These are phyloP conservation scores for Pleomassaria siparia DNA, from an alignment of 2,329 filamentous ascomycete species.

Conservation along the genomic window DNA sequence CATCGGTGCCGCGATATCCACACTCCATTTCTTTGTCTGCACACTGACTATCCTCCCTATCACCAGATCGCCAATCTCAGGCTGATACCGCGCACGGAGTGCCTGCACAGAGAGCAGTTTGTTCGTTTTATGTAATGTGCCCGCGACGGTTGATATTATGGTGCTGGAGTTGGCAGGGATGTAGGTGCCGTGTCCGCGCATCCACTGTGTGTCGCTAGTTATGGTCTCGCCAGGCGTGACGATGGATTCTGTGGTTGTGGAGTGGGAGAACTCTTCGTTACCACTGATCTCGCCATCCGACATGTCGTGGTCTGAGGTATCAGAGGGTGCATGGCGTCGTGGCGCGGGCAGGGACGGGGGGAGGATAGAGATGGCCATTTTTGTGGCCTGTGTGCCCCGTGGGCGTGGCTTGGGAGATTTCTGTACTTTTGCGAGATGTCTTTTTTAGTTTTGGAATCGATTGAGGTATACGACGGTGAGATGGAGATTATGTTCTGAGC, in stretches of 20 bases:
- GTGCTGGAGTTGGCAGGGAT: slow-evolving; percentile 62
- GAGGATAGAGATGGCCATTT: slow-evolving; percentile 63
- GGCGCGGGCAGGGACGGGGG: slow-evolving; percentile 50
- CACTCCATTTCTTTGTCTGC: slow-evolving; percentile 90
- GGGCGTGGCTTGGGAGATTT: neutral
- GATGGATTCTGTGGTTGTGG: slow-evolving; percentile 51
- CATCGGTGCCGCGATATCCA: slow-evolving; percentile 86
- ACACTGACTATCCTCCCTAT: slow-evolving; percentile 93
- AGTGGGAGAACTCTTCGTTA: slow-evolving; percentile 35
- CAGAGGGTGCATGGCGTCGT: slow-evolving; percentile 35
- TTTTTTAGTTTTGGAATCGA: too few relatives aligned
- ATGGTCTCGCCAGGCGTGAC: slow-evolving; percentile 88
- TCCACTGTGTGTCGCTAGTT: slow-evolving; percentile 93
- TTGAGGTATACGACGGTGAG: too few relatives aligned
- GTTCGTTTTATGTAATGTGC: slow-evolving; percentile 90
- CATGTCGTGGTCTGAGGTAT: slow-evolving; percentile 54
- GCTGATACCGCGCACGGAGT: slow-evolving; percentile 87
- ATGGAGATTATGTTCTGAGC: too few relatives aligned
- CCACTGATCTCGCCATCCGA: slow-evolving; percentile 44
- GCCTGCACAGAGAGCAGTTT: slow-evolving; percentile 92
- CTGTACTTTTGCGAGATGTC: neutral
- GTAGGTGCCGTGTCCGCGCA: slow-evolving; percentile 95
- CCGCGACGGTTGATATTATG: slow-evolving; percentile 88
- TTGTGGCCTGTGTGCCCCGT: slow-evolving; percentile 11
- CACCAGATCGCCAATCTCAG: slow-evolving; percentile 94